Percentiles rank a stretch among this genome's conserved stretches.
Evolutionary conservation across 352 stramenopile genomes (phyloP).

Genomic region (Phytophthora palmivora): DNA sequence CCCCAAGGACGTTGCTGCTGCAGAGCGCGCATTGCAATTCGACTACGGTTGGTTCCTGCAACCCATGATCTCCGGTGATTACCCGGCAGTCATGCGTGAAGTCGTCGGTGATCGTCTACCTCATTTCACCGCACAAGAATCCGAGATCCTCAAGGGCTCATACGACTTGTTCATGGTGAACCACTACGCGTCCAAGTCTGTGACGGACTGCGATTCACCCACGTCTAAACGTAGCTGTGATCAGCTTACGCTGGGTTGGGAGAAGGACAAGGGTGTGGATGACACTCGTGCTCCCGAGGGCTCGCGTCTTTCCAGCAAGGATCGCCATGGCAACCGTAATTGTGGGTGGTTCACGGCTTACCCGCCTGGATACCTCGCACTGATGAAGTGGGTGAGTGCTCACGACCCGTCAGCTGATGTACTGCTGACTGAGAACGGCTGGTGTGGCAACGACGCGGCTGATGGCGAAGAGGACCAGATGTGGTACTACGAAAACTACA

Average conservation of each 20-base stretch:
- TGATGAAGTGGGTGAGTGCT: constrained; percentile 52
- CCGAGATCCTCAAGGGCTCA: constrained; percentile 73
- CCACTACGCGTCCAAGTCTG: constrained; percentile 88
- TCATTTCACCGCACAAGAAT: constrained; percentile 81
- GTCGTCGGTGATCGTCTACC: constrained; percentile 85
- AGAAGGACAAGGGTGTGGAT: constrained; percentile 59
- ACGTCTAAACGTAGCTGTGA: constrained; percentile 40
- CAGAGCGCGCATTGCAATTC: constrained; percentile 88
- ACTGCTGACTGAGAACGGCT: constrained; percentile 57
- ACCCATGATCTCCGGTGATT: constrained; percentile 91
- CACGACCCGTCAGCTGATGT: constrained; percentile 42
- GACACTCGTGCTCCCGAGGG: constrained; percentile 54
- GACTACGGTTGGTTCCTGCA: constrained; percentile 92
- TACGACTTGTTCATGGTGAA: constrained; percentile 96
- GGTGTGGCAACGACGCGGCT: constrained; percentile 52
- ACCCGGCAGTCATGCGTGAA: constrained; percentile 91
- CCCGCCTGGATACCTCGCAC: constrained; percentile 45
- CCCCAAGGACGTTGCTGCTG: constrained; percentile 60
- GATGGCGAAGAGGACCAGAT: constrained; percentile 60
- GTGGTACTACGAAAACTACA: constrained; percentile 55
- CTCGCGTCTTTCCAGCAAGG: constrained; percentile 55
- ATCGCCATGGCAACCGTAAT: constrained; percentile 45
- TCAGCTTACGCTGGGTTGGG: constrained; percentile 45
- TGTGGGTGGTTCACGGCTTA: constrained; percentile 56
- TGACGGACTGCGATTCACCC: constrained; percentile 57